Evolutionary conservation across 2,329 filamentous ascomycete species (phyloP).

Genomic region (Trichoderma afroharzianum): DNA sequence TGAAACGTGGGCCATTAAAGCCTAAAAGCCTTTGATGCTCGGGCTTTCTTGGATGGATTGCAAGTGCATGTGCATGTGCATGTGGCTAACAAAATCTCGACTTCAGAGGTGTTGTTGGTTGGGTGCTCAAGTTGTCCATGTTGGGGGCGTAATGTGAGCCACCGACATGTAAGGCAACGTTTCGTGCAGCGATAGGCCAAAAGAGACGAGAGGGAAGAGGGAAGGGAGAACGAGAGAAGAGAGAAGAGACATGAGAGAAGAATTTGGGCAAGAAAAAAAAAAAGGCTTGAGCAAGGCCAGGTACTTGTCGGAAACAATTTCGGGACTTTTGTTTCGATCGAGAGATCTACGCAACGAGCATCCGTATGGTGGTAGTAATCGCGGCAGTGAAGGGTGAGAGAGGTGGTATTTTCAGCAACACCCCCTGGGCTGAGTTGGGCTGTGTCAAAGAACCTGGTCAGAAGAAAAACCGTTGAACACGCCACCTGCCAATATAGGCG

Average conservation of each 20-base stretch:
- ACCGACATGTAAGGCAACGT: background rate
- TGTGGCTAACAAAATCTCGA: background rate
- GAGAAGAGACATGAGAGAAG: too few relatives aligned
- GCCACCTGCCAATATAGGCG: background rate
- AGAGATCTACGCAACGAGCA: background rate
- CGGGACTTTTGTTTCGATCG: background rate
- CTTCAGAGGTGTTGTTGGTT: background rate
- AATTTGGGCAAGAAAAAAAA: background rate
- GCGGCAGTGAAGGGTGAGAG: background rate
- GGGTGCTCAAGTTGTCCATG: background rate
- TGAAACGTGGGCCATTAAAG: background rate
- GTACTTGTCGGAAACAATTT: background rate
- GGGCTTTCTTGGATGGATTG: background rate
- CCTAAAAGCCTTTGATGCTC: background rate
- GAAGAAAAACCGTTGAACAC: background rate
- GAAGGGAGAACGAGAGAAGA: background rate
- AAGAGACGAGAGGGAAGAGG: background rate
- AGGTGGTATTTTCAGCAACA: background rate
- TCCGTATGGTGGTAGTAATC: background rate
- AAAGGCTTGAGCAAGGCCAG: background rate
- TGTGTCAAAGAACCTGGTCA: background rate
- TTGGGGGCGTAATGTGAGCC: background rate
- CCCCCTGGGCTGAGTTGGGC: background rate
- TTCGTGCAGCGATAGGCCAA: background rate
- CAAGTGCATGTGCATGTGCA: background rate